These are phyloP conservation scores for Mitragyna speciosa DNA, from an alignment of 257 asterid species.

Conservation along the genomic window DNA sequence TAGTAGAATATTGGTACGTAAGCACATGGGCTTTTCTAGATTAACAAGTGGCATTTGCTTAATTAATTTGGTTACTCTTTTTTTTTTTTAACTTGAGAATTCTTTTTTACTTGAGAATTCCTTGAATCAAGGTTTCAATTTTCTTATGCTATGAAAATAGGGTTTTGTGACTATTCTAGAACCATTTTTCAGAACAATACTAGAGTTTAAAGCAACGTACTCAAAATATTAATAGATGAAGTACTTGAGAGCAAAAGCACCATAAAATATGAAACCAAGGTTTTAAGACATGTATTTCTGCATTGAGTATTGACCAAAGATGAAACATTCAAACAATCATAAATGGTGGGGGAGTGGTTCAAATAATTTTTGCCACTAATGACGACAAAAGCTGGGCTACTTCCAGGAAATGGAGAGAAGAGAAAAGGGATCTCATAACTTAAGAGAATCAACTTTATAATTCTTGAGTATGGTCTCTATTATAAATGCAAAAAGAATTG, in stretches of 20 bases:
- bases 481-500: background rate
- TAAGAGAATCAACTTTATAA: background rate
- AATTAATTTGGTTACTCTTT: background rate
- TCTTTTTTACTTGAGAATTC: background rate
- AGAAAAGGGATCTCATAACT: background rate
- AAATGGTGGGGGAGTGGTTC: background rate
- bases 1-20: background rate
- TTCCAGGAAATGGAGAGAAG: conserved; percentile 22
- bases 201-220: background rate
- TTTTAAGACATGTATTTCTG: background rate
- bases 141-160: background rate
- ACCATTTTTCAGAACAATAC: background rate
- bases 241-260: background rate
- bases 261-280: background rate
- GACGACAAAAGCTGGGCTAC: background rate
- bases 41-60: background rate
- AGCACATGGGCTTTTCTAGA: background rate
- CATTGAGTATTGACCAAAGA: background rate
- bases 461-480: background rate
- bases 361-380: too few relatives aligned
- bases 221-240: background rate
- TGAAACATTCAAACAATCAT: conserved; percentile 5
- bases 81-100: too few relatives aligned
- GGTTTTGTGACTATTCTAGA: conserved; percentile 16
- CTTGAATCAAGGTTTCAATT: background rate